Percentiles rank a stretch among this genome's conserved stretches.
Evolutionary conservation across 148 eudicot species (phyloP).

Genomic region (Talinum fruticosum): DNA sequence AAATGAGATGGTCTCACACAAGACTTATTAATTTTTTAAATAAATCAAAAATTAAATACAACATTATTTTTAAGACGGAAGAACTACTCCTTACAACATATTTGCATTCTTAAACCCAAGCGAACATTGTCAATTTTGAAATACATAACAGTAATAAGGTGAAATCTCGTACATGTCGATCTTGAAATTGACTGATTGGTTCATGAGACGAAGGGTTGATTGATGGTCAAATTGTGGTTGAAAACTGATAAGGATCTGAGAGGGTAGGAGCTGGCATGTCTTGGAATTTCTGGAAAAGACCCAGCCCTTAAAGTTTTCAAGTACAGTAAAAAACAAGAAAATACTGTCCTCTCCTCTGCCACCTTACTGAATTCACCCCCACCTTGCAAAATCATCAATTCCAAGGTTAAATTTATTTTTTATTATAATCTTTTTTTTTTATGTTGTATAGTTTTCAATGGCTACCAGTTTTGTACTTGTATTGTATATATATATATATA

Average conservation of each 20-base stretch:
- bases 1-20: too few relatives aligned
- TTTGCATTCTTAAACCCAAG: too few relatives aligned
- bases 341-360: neutral
- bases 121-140: too few relatives aligned
- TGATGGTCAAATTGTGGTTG: constrained; percentile 10
- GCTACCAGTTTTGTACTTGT: constrained; percentile 4
- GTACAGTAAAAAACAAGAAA: neutral
- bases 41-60: too few relatives aligned
- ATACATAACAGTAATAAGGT: too few relatives aligned
- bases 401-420: neutral
- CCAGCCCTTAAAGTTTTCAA: neutral
- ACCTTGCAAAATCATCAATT: neutral
- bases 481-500: too few relatives aligned
- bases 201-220: neutral
- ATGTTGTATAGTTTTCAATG: constrained; percentile 17
- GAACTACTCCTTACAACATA: too few relatives aligned
- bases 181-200: neutral
- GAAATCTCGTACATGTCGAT: neutral
- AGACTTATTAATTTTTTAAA: too few relatives aligned
- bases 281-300: constrained; percentile 12
- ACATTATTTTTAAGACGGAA: too few relatives aligned
- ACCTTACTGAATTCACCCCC: neutral
- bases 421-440: neutral
- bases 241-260: neutral
- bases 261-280: constrained; percentile 18